Evolutionary conservation across 2,329 filamentous ascomycete genomes (phyloP).

Genomic region (Pseudopyrenochaeta lycopersici): DNA sequence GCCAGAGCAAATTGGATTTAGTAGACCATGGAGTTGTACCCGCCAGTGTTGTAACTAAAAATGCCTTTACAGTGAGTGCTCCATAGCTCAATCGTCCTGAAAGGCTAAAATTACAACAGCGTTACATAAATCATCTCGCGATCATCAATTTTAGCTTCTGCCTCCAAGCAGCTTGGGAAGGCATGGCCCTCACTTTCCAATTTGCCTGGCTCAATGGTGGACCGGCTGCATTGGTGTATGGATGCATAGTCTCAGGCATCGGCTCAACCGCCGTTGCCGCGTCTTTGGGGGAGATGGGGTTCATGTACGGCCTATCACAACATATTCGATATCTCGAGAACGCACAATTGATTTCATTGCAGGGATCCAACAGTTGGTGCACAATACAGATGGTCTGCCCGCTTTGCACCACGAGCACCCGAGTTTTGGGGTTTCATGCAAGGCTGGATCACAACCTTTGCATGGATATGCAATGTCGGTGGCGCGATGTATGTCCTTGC

Average conservation of each 20-base stretch:
- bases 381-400: conserved; percentile 33
- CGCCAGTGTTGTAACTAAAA: not conserved
- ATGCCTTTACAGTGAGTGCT: not conserved
- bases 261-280: conserved; percentile 37
- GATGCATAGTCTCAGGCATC: conserved; percentile 23
- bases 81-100: not conserved
- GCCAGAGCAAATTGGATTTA: no score
- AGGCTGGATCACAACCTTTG: conserved; percentile 49
- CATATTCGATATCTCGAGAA: not conserved
- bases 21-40: no score
- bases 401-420: conserved; percentile 18
- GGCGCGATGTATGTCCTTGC: conserved; percentile 24
- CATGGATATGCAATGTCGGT: conserved; percentile 39
- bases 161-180: conserved; percentile 21
- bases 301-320: conserved; percentile 25
- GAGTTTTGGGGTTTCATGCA: conserved; percentile 33
- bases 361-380: conserved; percentile 28
- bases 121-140: conserved; percentile 22
- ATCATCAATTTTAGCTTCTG: conserved; percentile 22
- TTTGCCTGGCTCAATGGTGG: conserved; percentile 26
- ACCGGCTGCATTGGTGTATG: conserved; percentile 27
- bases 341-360: not conserved
- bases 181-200: conserved; percentile 17
- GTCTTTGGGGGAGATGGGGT: conserved; percentile 34
- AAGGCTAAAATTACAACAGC: conserved; percentile 2